Conservation (phyloP, 345 rosid species). For the Murraya koenigii region DNA sequence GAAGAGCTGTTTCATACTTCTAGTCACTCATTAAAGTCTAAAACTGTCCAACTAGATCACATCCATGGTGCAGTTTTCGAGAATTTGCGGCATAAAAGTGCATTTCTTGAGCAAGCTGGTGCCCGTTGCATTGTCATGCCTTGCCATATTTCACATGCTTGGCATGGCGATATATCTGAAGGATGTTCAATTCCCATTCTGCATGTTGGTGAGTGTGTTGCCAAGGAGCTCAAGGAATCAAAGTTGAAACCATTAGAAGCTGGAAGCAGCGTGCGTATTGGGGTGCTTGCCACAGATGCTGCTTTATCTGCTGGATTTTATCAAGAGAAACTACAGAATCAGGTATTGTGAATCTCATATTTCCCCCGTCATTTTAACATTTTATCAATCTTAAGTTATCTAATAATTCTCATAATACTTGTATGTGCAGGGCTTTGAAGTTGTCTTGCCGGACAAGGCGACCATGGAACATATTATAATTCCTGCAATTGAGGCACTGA, state of each 20-base stretch:
- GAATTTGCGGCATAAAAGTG: constrained; percentile 50
- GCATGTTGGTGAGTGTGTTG: constrained; percentile 64
- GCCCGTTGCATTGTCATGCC: constrained; percentile 65
- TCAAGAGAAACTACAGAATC: constrained; percentile 54
- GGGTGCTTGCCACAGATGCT: constrained; percentile 48
- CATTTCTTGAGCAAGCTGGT: constrained; percentile 60
- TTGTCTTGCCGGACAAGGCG: constrained; percentile 58
- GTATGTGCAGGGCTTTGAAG: constrained; percentile 63
- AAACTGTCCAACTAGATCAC: neutral
- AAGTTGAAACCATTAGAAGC: constrained; percentile 66
- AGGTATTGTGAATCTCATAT: constrained; percentile 27
- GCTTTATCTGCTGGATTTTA: constrained; percentile 46
- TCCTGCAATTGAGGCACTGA: constrained; percentile 50
- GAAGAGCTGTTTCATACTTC: neutral
- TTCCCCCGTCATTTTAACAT: neutral
- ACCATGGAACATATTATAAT: constrained; percentile 51
- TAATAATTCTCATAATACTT: neutral
- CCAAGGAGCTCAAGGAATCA: constrained; percentile 53
- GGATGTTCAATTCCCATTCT: constrained; percentile 53
- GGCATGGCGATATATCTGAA: constrained; percentile 53
- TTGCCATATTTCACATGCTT: constrained; percentile 54
- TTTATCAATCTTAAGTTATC: neutral
- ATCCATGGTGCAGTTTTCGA: constrained; percentile 20
- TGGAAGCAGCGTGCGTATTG: constrained; percentile 55
- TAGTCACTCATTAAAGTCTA: neutral